Evolutionary conservation across 768 basidiomycete genomes (phyloP).

Genomic region (Cystofilobasidium macerans): DNA sequence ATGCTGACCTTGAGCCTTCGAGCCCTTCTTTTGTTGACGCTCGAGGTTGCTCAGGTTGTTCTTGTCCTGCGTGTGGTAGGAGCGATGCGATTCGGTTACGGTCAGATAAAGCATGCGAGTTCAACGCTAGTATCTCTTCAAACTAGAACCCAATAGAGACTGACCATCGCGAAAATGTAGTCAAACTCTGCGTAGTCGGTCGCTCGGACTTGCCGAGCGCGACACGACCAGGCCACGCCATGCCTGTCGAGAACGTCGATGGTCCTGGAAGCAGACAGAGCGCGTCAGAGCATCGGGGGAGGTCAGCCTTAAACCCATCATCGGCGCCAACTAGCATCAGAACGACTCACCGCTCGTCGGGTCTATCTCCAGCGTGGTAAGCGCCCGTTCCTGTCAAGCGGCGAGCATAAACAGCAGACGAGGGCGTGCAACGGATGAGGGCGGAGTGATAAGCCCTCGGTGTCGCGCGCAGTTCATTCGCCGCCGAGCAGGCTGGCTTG

Average conservation of each 20-base stretch:
- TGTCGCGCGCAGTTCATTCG: neutral
- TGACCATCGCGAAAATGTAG: slow-evolving; percentile 19
- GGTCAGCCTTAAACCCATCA: no score
- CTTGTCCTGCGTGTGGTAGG: slow-evolving; percentile 13
- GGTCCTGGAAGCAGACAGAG: neutral
- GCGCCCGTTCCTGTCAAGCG: slow-evolving; percentile 4
- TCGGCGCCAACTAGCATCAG: neutral
- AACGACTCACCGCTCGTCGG: slow-evolving; percentile 6
- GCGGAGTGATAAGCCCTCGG: neutral
- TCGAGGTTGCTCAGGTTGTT: slow-evolving; percentile 17
- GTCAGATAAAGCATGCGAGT: neutral
- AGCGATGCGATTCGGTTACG: no score
- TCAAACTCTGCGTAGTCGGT: slow-evolving; percentile 12
- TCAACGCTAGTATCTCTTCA: neutral
- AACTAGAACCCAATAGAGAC: neutral
- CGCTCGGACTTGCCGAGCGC: slow-evolving; percentile 6
- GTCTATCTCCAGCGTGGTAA: slow-evolving; percentile 15
- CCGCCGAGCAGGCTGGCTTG: neutral
- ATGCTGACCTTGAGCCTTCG: slow-evolving; percentile 2
- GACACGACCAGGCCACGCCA: slow-evolving; percentile 6
- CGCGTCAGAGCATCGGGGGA: neutral
- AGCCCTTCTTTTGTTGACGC: neutral
- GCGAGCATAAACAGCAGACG: neutral
- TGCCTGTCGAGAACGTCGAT: neutral
- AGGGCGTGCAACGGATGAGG: no score